A percentile compares a stretch with the other conserved stretches of the same genome.
phyloP scores from a whole-genome alignment of 768 basidiomycete genomes.

The Serpula lacrymans region DNA sequence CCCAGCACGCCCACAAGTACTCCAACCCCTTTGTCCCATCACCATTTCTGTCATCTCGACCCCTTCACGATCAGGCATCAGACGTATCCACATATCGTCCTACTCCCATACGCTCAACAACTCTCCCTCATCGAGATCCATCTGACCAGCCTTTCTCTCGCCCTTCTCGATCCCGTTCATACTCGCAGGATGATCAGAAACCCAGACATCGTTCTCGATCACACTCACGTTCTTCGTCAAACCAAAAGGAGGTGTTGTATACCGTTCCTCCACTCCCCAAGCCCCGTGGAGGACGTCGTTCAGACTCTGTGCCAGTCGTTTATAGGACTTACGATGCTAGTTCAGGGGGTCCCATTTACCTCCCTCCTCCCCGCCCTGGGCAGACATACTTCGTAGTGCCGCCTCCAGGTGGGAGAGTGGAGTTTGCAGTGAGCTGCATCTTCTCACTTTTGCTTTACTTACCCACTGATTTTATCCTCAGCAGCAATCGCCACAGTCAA shows the following conservation, averaged over 20 bases:
- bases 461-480: slow-evolving; percentile 3
- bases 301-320: slow-evolving; percentile 15
- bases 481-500: slow-evolving; percentile 24
- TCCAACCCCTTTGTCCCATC: slow-evolving; percentile 27
- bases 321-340: slow-evolving; percentile 13
- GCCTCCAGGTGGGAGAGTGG: slow-evolving; percentile 6
- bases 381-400: slow-evolving; percentile 19
- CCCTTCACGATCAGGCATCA: slow-evolving; percentile 9
- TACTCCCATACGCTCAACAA: slow-evolving; percentile 4
- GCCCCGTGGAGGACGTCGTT: slow-evolving; percentile 6
- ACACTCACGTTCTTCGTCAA: slow-evolving; percentile 18
- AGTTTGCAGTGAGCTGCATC: background rate
- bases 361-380: slow-evolving; percentile 24
- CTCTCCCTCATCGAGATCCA: background rate
- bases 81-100: slow-evolving; percentile 1
- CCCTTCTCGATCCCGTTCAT: slow-evolving; percentile 19
- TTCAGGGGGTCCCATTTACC: slow-evolving; percentile 15
- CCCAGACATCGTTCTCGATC: slow-evolving; percentile 21
- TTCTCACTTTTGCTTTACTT: slow-evolving; percentile 1
- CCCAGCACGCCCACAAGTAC: slow-evolving; percentile 22
- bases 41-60: slow-evolving; percentile 21
- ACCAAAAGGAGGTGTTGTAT: slow-evolving; percentile 15
- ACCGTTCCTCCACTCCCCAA: slow-evolving; percentile 5
- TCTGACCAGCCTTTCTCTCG: slow-evolving; percentile 23
- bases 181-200: slow-evolving; percentile 20